Evolutionary conservation across 2,329 filamentous ascomycete genomes (phyloP), one percentile per base, ranked within the genome.

Genomic region (Berkeleyomyces basicola): DNA sequence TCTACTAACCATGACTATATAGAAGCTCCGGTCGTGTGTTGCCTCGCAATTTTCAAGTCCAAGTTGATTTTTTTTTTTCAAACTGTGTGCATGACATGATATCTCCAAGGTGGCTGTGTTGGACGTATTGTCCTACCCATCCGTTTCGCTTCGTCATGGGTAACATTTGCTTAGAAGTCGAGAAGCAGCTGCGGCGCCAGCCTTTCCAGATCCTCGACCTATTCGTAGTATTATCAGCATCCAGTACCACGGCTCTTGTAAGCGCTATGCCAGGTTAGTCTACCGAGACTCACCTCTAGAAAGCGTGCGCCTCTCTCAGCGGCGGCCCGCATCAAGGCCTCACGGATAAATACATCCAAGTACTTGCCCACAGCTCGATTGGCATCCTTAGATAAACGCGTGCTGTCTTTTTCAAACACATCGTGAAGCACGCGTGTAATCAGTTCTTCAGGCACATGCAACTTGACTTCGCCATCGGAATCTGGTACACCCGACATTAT

Each of bases 301-400:
- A 91, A 90, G 3, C 82, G 84, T 64, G 82, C 78, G 40, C 77
- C 77, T 70, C 86, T 85, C 76, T 89, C 87, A 64, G 84, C 83
- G 7, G 84, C 82, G 46, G 88, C 85, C 70, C 92, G 76, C 14
- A 90, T 89, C 70, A 97, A 84, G 0, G 90, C 89, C 75, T 97
- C 92, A 66, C 87, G 80, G 61, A 96, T 87, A 74, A 96, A 97
- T 0, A 92, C 82, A 72, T 96, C 90, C 73, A 96, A 80, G 71
- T 97, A 97, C 74, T 86, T 90, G 11, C 84, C 86, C 64, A 91
- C 81, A 1, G 90, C 82, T 5, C 76, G 79, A 71, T 91, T 88
- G 3, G 90, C 90, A 69, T 90, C 87, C 68, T 82, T 85, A 6
- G 85, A 84, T 67, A 96, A 84, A 67, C 86, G 79, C 33, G 87